Percentiles rank a stretch among this genome's conserved stretches.
These are phyloP conservation scores for Nepenthes gracilis DNA, from an alignment of 148 eudicot genomes.

Conservation along the genomic window DNA sequence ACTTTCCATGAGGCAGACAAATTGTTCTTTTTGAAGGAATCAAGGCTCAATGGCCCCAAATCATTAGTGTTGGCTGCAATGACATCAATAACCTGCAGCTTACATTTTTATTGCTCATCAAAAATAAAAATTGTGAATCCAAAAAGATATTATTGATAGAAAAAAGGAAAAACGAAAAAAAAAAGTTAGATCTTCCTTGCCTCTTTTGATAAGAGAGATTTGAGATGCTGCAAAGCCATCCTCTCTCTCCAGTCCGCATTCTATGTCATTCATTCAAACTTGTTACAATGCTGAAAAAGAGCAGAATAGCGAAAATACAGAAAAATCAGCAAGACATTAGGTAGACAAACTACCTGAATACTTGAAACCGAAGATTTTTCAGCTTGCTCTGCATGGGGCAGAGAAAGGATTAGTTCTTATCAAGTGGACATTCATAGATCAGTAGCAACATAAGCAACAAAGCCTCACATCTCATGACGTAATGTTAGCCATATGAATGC, in stretches of 20 bases:
- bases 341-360: slow-evolving; percentile 35
- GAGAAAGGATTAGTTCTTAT: slow-evolving; percentile 2
- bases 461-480: too few species aligned
- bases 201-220: slow-evolving; percentile 67
- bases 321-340: neutral
- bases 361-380: slow-evolving; percentile 17
- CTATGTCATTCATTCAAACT: slow-evolving; percentile 22
- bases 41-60: slow-evolving; percentile 74
- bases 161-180: neutral
- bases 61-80: slow-evolving; percentile 57
- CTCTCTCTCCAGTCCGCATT: slow-evolving; percentile 67
- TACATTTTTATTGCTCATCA: slow-evolving; percentile 3
- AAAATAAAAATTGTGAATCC: neutral
- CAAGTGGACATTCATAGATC: too few species aligned
- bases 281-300: slow-evolving; percentile 2
- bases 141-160: neutral
- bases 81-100: slow-evolving; percentile 63
- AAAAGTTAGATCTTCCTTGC: slow-evolving; percentile 21
- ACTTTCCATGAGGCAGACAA: slow-evolving; percentile 73
- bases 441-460: too few species aligned
- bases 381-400: slow-evolving; percentile 33
- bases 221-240: slow-evolving; percentile 63
- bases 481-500: too few species aligned
- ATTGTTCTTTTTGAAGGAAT: slow-evolving; percentile 47
- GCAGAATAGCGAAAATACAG: neutral